Conservation (phyloP, 441 rosid species). For the Melastoma candidum region DNA sequence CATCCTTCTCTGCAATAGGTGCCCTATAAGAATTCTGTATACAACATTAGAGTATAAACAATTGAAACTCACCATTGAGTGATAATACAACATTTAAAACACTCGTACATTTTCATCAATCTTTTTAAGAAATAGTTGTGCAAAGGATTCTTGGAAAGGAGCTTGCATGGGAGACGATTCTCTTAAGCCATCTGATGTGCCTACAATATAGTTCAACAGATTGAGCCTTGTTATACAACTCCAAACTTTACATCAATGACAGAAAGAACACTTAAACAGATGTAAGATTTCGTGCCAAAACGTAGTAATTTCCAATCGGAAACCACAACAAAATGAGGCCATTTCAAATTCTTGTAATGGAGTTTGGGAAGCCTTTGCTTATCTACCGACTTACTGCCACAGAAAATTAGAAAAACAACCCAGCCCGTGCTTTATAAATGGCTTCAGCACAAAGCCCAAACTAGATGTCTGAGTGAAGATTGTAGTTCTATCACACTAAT, state of each 20-base stretch:
- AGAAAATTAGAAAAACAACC: too few relatives aligned
- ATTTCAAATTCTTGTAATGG: too few relatives aligned
- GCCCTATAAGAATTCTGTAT: constrained; percentile 36
- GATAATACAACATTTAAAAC: constrained; percentile 6
- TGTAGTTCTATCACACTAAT: too few relatives aligned
- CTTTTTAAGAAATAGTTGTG: constrained; percentile 29
- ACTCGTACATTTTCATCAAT: constrained; percentile 45
- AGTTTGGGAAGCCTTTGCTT: too few relatives aligned
- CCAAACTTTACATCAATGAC: not conserved
- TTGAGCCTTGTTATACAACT: constrained; percentile 5
- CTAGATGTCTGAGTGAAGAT: too few relatives aligned
- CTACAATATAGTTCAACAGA: constrained; percentile 23
- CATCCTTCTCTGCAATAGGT: constrained; percentile 30
- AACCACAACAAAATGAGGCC: too few relatives aligned
- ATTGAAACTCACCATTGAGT: constrained; percentile 8
- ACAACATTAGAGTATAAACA: constrained; percentile 18
- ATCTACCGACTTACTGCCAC: too few relatives aligned
- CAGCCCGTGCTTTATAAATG: too few relatives aligned
- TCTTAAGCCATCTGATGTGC: constrained; percentile 31
- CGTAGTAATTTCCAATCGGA: too few relatives aligned
- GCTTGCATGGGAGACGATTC: constrained; percentile 25
- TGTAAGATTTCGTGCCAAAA: too few relatives aligned
- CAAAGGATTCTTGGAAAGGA: constrained; percentile 36
- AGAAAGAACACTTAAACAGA: too few relatives aligned
- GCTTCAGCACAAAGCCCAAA: too few relatives aligned